A percentile compares a stretch with the other conserved stretches of the same genome.
These are phyloP conservation scores for Boletus subparvulus DNA, from an alignment of 768 basidiomycete genomes.

Conservation along the genomic window DNA sequence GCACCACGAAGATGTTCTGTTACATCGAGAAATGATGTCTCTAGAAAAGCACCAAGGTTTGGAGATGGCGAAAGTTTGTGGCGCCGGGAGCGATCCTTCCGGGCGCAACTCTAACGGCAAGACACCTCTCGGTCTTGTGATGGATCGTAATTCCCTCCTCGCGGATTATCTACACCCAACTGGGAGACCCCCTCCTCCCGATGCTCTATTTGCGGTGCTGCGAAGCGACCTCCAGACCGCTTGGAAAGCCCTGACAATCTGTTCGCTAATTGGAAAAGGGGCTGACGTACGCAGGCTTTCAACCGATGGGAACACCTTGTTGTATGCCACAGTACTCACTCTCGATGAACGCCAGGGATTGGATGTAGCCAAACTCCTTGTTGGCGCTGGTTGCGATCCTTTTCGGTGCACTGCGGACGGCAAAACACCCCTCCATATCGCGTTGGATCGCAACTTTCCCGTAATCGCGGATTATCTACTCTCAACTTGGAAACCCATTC, in stretches of 20 bases:
- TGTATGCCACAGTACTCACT: neutral
- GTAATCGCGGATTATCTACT: neutral
- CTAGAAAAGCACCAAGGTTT: neutral
- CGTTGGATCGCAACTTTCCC: neutral
- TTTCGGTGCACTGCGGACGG: neutral
- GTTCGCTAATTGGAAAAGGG: neutral
- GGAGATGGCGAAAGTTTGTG: no score
- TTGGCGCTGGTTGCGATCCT: conserved; percentile 8
- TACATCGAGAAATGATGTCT: neutral
- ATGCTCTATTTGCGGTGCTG: neutral
- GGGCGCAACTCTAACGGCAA: no score
- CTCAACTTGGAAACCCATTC: neutral
- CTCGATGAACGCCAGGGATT: neutral
- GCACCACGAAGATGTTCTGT: neutral
- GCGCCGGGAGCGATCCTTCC: no score
- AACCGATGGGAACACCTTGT: neutral
- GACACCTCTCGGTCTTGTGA: neutral
- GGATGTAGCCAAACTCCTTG: neutral
- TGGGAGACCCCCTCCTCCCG: neutral
- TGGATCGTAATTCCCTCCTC: neutral
- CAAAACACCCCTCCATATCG: conserved; percentile 6
- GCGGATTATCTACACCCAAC: neutral
- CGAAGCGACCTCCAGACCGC: neutral
- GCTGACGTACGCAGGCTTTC: neutral
- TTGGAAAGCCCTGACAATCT: neutral